phyloP scores from a whole-genome alignment of 176 grass and related monocot genomes.

The Calamus simplicifolius region DNA sequence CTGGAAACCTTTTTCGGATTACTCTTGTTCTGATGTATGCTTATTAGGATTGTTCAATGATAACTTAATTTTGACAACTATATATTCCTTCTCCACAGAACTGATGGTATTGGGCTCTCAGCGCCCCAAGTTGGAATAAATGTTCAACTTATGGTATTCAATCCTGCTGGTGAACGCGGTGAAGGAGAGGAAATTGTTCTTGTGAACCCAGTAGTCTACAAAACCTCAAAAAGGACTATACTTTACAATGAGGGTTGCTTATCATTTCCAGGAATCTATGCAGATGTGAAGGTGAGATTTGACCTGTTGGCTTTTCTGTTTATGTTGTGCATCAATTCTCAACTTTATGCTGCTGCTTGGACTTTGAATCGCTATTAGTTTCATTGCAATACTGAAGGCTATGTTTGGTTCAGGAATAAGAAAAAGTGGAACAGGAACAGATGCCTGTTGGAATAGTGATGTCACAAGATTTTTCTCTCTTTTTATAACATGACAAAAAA shows the following conservation, averaged over 20 bases:
- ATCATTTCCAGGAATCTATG: slow-evolving; percentile 94
- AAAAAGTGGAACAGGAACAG: too few species aligned
- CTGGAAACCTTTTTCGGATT: background rate
- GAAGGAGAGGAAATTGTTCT: slow-evolving; percentile 93
- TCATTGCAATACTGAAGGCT: too few species aligned
- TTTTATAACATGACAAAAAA: too few species aligned
- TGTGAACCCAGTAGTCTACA: slow-evolving; percentile 78
- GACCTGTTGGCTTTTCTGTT: background rate
- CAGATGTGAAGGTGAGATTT: slow-evolving; percentile 72
- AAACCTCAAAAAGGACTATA: slow-evolving; percentile 46
- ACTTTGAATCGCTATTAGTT: background rate
- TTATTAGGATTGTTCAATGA: background rate
- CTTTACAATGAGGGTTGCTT: slow-evolving; percentile 86
- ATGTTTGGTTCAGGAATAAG: too few species aligned
- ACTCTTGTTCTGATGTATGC: background rate
- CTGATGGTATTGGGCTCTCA: slow-evolving; percentile 91
- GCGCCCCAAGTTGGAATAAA: slow-evolving; percentile 94
- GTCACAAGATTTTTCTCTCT: too few species aligned
- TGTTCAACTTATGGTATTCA: slow-evolving; percentile 97
- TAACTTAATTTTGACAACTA: background rate
- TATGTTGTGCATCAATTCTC: background rate
- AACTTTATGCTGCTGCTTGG: background rate
- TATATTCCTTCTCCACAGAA: slow-evolving; percentile 37
- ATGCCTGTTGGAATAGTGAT: too few species aligned
- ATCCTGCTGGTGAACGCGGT: slow-evolving; percentile 64